Conservation (phyloP, 1,284 basidiomycete species). For the Pseudozyma pruni region DNA sequence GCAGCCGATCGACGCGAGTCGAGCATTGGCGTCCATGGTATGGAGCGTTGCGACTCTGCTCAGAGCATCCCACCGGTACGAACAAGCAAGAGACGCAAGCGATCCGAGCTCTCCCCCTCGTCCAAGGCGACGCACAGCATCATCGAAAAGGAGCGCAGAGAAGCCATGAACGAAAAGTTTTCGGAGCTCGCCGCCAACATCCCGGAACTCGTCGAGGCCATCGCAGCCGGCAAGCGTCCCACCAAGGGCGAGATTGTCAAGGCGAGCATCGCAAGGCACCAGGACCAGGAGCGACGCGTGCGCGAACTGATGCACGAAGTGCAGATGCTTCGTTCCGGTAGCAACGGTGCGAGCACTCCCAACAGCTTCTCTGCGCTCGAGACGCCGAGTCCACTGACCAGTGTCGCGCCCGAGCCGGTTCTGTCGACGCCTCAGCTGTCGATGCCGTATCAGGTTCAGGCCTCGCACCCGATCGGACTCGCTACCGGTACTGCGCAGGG, state of each 20-base stretch:
- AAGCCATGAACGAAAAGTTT: slow-evolving; percentile 53
- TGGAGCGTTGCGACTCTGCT: slow-evolving; percentile 16
- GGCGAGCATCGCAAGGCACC: slow-evolving; percentile 41
- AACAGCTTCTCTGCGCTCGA: slow-evolving; percentile 11
- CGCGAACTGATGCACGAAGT: slow-evolving; percentile 34
- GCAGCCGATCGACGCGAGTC: slow-evolving; percentile 34
- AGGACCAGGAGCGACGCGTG: slow-evolving; percentile 41
- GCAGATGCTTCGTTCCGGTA: slow-evolving; percentile 27
- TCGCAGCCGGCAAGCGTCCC: slow-evolving; percentile 35
- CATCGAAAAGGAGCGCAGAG: slow-evolving; percentile 48
- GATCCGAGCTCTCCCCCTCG: slow-evolving; percentile 43
- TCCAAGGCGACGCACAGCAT: slow-evolving; percentile 50
- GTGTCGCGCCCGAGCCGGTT: slow-evolving; percentile 11
- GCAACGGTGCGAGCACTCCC: neutral
- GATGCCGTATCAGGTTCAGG: slow-evolving; percentile 34
- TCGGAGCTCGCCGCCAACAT: slow-evolving; percentile 45
- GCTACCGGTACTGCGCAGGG: slow-evolving; percentile 4
- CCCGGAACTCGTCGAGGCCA: slow-evolving; percentile 40
- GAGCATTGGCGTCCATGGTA: slow-evolving; percentile 13
- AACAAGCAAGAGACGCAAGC: slow-evolving; percentile 41
- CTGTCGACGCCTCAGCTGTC: slow-evolving; percentile 12
- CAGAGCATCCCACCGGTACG: no score
- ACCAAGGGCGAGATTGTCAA: slow-evolving; percentile 56
- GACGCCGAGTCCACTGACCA: slow-evolving; percentile 7
- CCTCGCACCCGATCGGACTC: slow-evolving; percentile 30